These are phyloP conservation scores for Backusella psychrophila DNA, from an alignment of 192 early-diverging fungal genomes.

Conservation along the genomic window DNA sequence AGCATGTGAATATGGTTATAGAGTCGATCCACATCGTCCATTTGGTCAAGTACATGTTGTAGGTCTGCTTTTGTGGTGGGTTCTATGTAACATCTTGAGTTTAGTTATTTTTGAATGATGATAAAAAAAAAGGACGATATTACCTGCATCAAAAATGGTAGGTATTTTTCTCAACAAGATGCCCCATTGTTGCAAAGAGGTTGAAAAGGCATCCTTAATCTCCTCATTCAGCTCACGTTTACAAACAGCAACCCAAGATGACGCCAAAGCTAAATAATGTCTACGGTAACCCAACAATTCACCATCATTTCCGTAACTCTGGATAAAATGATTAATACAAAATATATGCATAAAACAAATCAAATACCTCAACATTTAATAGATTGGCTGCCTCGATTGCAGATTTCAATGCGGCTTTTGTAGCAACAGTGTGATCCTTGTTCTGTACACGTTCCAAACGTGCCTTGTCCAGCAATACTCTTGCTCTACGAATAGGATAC, in stretches of 20 bases:
- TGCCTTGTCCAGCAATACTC: conserved; percentile 24
- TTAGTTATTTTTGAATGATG: no score
- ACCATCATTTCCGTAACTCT: conserved; percentile 33
- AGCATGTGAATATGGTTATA: conserved; percentile 57
- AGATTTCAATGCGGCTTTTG: background rate
- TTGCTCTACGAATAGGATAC: conserved; percentile 42
- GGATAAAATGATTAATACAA: background rate
- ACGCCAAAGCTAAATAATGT: conserved; percentile 58
- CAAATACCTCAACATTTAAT: background rate
- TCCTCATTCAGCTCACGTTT: conserved; percentile 35
- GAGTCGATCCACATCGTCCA: conserved; percentile 50
- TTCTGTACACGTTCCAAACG: conserved; percentile 1
- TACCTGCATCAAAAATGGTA: conserved; percentile 27
- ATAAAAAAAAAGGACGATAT: background rate
- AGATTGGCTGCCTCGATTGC: conserved; percentile 24
- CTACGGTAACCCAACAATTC: conserved; percentile 42
- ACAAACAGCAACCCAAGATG: conserved; percentile 56
- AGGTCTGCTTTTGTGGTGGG: conserved; percentile 17
- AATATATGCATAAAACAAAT: background rate
- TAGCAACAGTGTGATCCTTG: no score
- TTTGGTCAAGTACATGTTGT: conserved; percentile 11
- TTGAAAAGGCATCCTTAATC: conserved; percentile 41
- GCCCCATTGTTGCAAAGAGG: conserved; percentile 62
- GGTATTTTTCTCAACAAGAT: conserved; percentile 45
- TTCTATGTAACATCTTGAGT: background rate